Evolutionary conservation across 257 asterid species (phyloP), one percentile per base, ranked within the genome.

Genomic region (Solanum lycopersicoides): DNA sequence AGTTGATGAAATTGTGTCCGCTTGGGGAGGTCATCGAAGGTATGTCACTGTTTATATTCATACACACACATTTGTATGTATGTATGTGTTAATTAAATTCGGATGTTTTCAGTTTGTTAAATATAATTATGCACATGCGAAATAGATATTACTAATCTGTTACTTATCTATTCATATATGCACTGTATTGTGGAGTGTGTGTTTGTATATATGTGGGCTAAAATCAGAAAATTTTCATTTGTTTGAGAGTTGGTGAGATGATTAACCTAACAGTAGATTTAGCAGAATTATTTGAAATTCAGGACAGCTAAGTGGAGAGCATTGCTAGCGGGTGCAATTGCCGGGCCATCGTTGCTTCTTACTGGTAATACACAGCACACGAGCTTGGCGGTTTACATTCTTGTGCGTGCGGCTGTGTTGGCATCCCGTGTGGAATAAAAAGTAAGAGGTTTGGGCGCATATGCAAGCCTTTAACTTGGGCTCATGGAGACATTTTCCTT

Each of bases 251-350:
- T 18, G 86, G 84, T 25, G 76, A 21, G 18, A 90, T 41, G 80
- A 25, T 77, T 76, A 65, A 89, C 45, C 47, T 39, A 53, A 39
- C 32, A 13, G 30, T 63, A 56, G 72, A 73, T 75, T 68, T 42
- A 42, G 44, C 68, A 7, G 30, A 42, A 11, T 75, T 86, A n/a
- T 41, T 82, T 69, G 47, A 76, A 90, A 37, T 90, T 86, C 92
- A 97, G 99, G 97, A 96, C 99, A 86, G 99, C 99, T 80, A 97
- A 94, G 88, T 97, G 98, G 98, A 95, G 99, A 89, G 93, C 98
- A 72, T 92, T 97, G 91, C 89, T 97, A 69, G 99, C 99, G 12
- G 99, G 99, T 83, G 97, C 96, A 86, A 91, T 97, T 87, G 99
- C 99, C 69, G 99, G 99, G 87, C 99, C 98, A 20, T 96, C 99